A percentile compares a stretch with the other conserved stretches of the same genome.
phyloP scores from a whole-genome alignment of 73 alveolate species.

The Uronychia setigera region DNA sequence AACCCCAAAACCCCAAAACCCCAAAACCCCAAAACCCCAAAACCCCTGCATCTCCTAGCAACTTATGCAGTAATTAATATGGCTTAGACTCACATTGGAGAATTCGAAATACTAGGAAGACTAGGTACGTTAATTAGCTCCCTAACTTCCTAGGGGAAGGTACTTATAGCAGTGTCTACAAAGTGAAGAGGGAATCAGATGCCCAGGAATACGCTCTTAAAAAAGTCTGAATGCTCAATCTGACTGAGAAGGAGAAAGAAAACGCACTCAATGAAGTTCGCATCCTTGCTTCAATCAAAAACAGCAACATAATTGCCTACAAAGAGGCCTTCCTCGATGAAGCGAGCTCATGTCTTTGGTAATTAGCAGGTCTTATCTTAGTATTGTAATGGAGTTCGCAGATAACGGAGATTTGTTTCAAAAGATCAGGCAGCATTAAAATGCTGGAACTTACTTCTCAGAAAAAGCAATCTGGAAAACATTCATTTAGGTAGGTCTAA shows the following conservation, averaged over 20 bases:
- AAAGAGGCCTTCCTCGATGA: slow-evolving; percentile 77
- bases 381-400: slow-evolving; percentile 75
- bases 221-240: slow-evolving; percentile 53
- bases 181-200: slow-evolving; percentile 70
- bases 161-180: slow-evolving; percentile 51
- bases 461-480: slow-evolving; percentile 78
- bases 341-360: slow-evolving; percentile 5
- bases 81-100: no score
- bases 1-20: no score
- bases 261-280: slow-evolving; percentile 81
- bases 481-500: slow-evolving; percentile 52
- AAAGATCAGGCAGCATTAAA: slow-evolving; percentile 63
- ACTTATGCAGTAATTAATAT: no score
- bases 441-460: slow-evolving; percentile 42
- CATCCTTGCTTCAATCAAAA: slow-evolving; percentile 70
- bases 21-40: no score
- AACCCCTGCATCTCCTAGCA: no score
- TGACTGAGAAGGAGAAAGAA: slow-evolving; percentile 62
- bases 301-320: slow-evolving; percentile 65
- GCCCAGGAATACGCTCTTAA: slow-evolving; percentile 64
- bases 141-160: slow-evolving; percentile 63
- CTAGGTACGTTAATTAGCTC: no score
- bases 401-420: slow-evolving; percentile 82
- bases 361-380: slow-evolving; percentile 24
- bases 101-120: no score